Percentiles rank a stretch among this genome's conserved stretches.
These are phyloP conservation scores for Schrenkiella parvula DNA, from an alignment of 345 rosid genomes.

Conservation along the genomic window DNA sequence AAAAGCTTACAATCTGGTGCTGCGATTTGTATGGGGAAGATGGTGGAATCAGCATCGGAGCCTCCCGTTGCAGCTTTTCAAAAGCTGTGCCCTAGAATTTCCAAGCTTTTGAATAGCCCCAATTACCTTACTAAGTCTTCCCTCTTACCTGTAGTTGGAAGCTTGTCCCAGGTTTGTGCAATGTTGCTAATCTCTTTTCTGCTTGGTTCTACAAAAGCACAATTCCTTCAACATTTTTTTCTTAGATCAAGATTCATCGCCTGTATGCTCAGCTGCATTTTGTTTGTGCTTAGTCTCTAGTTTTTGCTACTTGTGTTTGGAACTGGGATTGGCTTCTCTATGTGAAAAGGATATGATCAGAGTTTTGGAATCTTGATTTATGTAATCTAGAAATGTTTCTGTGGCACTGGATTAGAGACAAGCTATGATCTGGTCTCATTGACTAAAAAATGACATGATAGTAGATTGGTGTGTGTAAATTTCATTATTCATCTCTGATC, in stretches of 20 bases:
- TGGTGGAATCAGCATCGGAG: slow-evolving; percentile 63
- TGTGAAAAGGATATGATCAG: not conserved
- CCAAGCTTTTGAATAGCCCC: slow-evolving; percentile 77
- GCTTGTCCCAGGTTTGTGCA: slow-evolving; percentile 76
- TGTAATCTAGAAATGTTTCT: not conserved
- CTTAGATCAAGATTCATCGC: not conserved
- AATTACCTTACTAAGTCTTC: slow-evolving; percentile 73
- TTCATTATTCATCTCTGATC: not conserved
- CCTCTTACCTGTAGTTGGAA: slow-evolving; percentile 67
- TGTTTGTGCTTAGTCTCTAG: not conserved
- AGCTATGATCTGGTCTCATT: not conserved
- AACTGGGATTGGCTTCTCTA: not conserved
- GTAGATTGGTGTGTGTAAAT: not conserved
- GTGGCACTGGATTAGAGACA: not conserved
- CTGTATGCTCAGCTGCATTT: not conserved
- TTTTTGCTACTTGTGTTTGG: slow-evolving; percentile 1
- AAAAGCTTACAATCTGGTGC: slow-evolving; percentile 86
- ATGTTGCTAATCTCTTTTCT: not conserved
- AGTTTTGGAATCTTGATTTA: not conserved
- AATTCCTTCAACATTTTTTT: not conserved
- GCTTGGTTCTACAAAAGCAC: not conserved
- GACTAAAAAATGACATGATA: not conserved
- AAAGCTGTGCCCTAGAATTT: slow-evolving; percentile 76
- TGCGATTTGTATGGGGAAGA: slow-evolving; percentile 82
- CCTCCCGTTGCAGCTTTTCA: slow-evolving; percentile 63